Percentiles rank a stretch among this genome's conserved stretches.
Conservation (phyloP, 2,329 filamentous ascomycete species). For the Allantophomopsis lycopodina region DNA sequence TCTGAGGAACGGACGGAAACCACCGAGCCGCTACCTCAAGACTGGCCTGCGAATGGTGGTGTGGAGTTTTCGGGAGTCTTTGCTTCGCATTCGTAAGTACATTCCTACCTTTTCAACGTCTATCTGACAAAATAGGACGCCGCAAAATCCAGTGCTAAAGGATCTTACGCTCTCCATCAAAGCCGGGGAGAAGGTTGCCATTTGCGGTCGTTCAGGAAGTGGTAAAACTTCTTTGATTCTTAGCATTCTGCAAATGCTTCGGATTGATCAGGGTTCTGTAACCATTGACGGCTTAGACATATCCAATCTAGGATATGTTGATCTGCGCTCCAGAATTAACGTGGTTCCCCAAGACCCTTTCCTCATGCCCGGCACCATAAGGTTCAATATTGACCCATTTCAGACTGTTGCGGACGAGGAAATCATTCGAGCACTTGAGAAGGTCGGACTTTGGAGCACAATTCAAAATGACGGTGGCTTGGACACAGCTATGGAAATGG, state of each 20-base stretch:
- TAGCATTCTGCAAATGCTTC: slow-evolving; percentile 31
- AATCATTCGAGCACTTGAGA: slow-evolving; percentile 27
- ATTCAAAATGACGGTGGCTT: slow-evolving; percentile 24
- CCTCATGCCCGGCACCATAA: slow-evolving; percentile 28
- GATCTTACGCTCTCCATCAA: slow-evolving; percentile 7
- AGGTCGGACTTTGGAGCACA: slow-evolving; percentile 28
- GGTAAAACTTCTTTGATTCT: slow-evolving; percentile 27
- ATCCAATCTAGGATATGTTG: slow-evolving; percentile 23
- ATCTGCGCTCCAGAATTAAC: slow-evolving; percentile 23
- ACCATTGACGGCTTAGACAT: slow-evolving; percentile 30
- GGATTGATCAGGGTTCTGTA: slow-evolving; percentile 26
- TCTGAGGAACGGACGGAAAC: slow-evolving; percentile 19
- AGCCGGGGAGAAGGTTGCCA: slow-evolving; percentile 30
- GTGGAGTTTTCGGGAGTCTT: slow-evolving; percentile 15
- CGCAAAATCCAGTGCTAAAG: neutral
- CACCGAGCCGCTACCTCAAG: slow-evolving; percentile 6
- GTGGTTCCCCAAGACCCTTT: slow-evolving; percentile 30
- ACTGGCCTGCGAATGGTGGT: slow-evolving; percentile 16
- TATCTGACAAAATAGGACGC: slow-evolving; percentile 5
- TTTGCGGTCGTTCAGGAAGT: slow-evolving; percentile 36
- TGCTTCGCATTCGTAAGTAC: slow-evolving; percentile 11
- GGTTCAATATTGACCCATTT: slow-evolving; percentile 31
- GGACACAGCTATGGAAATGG: slow-evolving; percentile 15
- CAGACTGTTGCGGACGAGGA: slow-evolving; percentile 20
- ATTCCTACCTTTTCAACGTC: too few relatives aligned